A percentile compares a stretch with the other conserved stretches of the same genome.
Conservation (phyloP, 306 rosid species). For the Styphnolobium japonicum region DNA sequence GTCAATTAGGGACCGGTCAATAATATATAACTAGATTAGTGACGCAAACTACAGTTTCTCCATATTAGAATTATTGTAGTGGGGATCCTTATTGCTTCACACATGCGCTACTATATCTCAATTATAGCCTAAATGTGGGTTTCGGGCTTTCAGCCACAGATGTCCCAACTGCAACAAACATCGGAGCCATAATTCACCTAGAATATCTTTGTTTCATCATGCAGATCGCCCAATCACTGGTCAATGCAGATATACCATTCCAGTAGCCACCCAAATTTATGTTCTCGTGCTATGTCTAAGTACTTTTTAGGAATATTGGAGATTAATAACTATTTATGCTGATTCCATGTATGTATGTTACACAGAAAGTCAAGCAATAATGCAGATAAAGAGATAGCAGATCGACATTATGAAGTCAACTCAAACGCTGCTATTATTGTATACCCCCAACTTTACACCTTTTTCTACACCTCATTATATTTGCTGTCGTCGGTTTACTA, state of each 20-base stretch:
- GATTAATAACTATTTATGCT: background rate
- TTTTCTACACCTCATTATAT: background rate
- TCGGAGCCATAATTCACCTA: background rate
- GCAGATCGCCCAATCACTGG: background rate
- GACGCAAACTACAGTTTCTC: conserved; percentile 8
- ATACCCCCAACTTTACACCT: background rate
- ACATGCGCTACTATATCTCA: conserved; percentile 17
- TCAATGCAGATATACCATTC: conserved; percentile 1
- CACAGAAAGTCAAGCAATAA: conserved; percentile 26
- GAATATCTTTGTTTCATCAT: background rate
- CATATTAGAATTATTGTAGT: conserved; percentile 1
- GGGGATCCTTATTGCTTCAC: background rate
- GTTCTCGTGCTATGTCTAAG: background rate
- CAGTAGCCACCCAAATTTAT: background rate
- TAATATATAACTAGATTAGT: background rate
- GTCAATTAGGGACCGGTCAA: background rate
- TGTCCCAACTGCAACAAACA: conserved; percentile 11
- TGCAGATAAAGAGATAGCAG: background rate
- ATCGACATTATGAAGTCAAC: conserved; percentile 20
- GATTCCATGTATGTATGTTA: background rate
- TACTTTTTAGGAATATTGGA: background rate
- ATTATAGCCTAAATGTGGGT: conserved; percentile 19
- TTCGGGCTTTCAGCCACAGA: conserved; percentile 21
- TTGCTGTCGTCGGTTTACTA: background rate
- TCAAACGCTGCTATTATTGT: background rate